These are phyloP conservation scores for Euphorbia celastroides DNA, from an alignment of 441 rosid genomes.

Conservation along the genomic window DNA sequence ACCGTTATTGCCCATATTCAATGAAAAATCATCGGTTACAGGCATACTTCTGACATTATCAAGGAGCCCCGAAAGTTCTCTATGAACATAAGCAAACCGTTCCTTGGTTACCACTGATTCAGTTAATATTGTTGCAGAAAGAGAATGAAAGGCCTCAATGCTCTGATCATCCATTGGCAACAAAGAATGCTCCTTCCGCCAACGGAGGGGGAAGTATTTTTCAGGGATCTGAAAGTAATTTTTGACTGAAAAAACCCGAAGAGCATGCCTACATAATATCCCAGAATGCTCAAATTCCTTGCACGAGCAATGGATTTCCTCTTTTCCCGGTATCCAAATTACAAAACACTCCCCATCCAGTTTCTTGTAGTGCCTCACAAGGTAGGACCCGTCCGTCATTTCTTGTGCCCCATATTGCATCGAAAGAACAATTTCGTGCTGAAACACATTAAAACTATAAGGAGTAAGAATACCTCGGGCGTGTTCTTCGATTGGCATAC, in stretches of 20 bases:
- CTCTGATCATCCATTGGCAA: slow-evolving; percentile 36
- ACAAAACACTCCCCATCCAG: slow-evolving; percentile 72
- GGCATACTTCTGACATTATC: slow-evolving; percentile 60
- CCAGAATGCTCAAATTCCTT: slow-evolving; percentile 87
- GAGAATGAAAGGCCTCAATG: slow-evolving; percentile 58
- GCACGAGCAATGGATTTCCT: slow-evolving; percentile 82
- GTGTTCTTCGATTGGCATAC: slow-evolving; percentile 85
- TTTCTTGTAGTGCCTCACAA: slow-evolving; percentile 69
- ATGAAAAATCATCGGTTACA: slow-evolving; percentile 26
- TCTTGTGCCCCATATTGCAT: slow-evolving; percentile 70
- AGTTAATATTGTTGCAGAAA: slow-evolving; percentile 50
- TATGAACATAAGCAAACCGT: slow-evolving; percentile 48
- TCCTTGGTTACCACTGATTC: slow-evolving; percentile 63
- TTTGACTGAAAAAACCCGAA: slow-evolving; percentile 55
- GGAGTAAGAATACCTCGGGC: slow-evolving; percentile 71
- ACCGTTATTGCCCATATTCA: slow-evolving; percentile 29
- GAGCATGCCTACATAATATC: slow-evolving; percentile 69
- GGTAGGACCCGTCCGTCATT: slow-evolving; percentile 77
- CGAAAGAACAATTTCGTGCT: slow-evolving; percentile 68
- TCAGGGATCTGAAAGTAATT: slow-evolving; percentile 79
- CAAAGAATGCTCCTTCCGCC: slow-evolving; percentile 54
- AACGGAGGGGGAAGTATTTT: slow-evolving; percentile 59
- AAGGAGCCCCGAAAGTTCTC: slow-evolving; percentile 57
- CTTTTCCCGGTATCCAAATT: slow-evolving; percentile 64
- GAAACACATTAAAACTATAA: slow-evolving; percentile 63